A percentile compares a stretch with the other conserved stretches of the same genome.
These are phyloP conservation scores for Diaporthe eres DNA, from an alignment of 2,329 filamentous ascomycete genomes.

Conservation along the genomic window DNA sequence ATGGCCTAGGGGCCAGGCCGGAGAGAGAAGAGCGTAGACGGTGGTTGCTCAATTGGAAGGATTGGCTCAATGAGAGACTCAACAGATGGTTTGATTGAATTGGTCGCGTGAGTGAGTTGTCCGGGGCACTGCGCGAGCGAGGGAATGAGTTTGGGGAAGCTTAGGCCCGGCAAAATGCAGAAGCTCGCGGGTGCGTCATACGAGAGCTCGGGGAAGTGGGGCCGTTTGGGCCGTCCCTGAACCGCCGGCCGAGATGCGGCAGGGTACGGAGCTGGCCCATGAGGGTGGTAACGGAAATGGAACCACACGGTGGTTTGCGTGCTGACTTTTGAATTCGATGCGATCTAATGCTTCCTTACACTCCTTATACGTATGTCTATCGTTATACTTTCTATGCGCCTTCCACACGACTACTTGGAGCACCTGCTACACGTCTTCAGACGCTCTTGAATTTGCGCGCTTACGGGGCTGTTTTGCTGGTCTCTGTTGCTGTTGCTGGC, in stretches of 20 bases:
- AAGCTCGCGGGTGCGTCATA: conserved; percentile 29
- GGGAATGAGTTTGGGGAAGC: conserved; percentile 8
- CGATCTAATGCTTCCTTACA: neutral
- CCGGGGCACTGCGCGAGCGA: neutral
- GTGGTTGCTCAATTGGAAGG: neutral
- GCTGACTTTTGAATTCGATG: neutral
- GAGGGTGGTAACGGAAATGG: no score
- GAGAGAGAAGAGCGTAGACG: neutral
- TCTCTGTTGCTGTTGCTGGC: no score
- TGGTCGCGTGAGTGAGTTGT: conserved; percentile 32
- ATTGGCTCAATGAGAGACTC: neutral
- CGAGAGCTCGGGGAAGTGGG: conserved; percentile 32
- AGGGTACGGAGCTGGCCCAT: neutral
- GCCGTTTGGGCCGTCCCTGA: neutral
- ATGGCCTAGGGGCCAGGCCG: conserved; percentile 23
- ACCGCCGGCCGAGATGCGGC: conserved; percentile 21
- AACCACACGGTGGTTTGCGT: neutral
- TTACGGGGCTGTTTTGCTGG: no score
- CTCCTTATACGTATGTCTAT: neutral
- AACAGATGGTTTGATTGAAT: neutral
- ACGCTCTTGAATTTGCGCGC: neutral
- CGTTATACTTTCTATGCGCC: neutral
- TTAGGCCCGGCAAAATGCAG: conserved; percentile 8
- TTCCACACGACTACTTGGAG: neutral
- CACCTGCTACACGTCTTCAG: neutral